phyloP scores from a whole-genome alignment of 495 filamentous ascomycete species.

The Aspergillus egyptiacus region DNA sequence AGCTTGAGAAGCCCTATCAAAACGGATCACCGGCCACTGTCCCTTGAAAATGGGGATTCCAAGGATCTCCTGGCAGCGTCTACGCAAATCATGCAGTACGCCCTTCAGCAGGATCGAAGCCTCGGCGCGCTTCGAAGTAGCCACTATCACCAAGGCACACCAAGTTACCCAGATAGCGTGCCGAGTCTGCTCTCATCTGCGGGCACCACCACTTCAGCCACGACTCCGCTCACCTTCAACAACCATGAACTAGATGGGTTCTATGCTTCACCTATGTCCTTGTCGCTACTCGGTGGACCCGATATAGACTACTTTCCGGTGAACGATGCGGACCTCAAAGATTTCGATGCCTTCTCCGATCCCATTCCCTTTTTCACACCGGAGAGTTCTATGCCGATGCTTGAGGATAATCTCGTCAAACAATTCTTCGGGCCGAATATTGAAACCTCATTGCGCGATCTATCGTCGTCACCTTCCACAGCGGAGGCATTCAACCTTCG shows the following conservation, averaged over 20 bases:
- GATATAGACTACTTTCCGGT: slow-evolving; percentile 1
- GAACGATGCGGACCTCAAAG: neutral
- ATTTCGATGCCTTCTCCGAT: neutral
- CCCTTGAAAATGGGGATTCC: neutral
- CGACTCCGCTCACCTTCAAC: slow-evolving; percentile 1
- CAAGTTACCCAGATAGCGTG: slow-evolving; percentile 9
- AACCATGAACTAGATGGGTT: slow-evolving; percentile 14
- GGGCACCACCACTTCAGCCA: slow-evolving; percentile 9
- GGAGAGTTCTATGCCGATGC: neutral
- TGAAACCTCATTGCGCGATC: neutral
- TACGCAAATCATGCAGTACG: neutral
- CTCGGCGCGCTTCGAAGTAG: neutral
- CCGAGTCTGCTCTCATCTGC: slow-evolving; percentile 6
- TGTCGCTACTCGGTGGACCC: slow-evolving; percentile 7
- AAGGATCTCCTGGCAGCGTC: neutral
- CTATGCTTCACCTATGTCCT: slow-evolving; percentile 13
- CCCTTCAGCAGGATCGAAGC: slow-evolving; percentile 2
- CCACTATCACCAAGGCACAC: slow-evolving; percentile 1
- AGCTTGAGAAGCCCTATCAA: neutral
- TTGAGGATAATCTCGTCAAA: neutral
- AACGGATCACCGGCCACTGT: neutral
- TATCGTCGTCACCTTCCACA: neutral
- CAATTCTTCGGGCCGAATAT: neutral
- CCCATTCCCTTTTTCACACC: neutral
- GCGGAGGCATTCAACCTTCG: neutral